Base-by-base conservation (phyloP, 805 yeast species). In the Saccharomycopsis javanensis region DNA sequence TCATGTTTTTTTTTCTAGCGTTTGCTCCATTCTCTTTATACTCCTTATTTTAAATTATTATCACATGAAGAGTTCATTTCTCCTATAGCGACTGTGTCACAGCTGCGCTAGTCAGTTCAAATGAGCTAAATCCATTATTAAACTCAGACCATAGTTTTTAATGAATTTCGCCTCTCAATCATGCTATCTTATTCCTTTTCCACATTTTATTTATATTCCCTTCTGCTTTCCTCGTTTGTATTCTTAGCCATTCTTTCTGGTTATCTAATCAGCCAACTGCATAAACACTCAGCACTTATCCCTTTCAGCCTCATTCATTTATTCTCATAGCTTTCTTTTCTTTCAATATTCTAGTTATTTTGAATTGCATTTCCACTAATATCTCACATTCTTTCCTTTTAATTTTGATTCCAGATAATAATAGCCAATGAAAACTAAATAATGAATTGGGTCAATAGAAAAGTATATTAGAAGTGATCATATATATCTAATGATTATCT, bases 61-160 rank as follows among this genome's bases (percentile, higher is more conserved):
- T 3, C 4, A 16, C 27, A 38, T 18, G 25, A 16, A 18, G 46
- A 38, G 27, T 11, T 16, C 8, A 38, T 38, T 20, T 42, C 48
- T 28, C 5, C 13, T 11, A 20, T 5, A 11, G 25, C 18, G 11
- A 23, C n/a, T n/a, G n/a, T n/a, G n/a, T n/a, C n/a, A n/a, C n/a
- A n/a, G n/a, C n/a, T n/a, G n/a, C n/a, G n/a, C n/a, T n/a, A n/a
- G n/a, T n/a, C n/a, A n/a, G n/a, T n/a, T n/a, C n/a, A 42, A 5
- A 42, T 42, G 48, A 42, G 48, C 18, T 42, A 18, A 42, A 42
- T 42, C 28, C 48, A 42, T 42, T 42, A 42, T 42, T 42, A 42
- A 15, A 20, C 48, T 42, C 28, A 20, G 11, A 6, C 48, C 48
- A 42, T 42, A 42, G 48, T 42, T 42, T 28, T 42, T 42, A 42